Conservation (phyloP, 495 filamentous ascomycete genomes). For the Neurospora sp. region DNA sequence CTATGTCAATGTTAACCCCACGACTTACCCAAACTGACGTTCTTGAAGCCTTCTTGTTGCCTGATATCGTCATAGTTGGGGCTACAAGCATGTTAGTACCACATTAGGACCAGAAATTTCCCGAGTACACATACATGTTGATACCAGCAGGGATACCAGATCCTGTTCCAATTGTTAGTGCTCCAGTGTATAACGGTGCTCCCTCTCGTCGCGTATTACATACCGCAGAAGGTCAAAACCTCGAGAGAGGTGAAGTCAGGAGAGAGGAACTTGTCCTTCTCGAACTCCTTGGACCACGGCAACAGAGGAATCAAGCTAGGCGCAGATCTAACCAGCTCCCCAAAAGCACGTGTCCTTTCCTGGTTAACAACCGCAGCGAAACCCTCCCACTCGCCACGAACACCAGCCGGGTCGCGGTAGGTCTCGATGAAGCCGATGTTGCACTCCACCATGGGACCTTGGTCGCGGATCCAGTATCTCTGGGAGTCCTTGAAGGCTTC, state of each 20-base stretch:
- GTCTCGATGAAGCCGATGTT: constrained; percentile 96
- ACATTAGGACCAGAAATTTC: not conserved
- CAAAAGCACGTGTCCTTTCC: constrained; percentile 86
- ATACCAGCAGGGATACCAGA: constrained; percentile 78
- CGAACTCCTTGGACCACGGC: constrained; percentile 81
- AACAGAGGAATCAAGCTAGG: constrained; percentile 76
- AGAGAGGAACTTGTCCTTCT: constrained; percentile 88
- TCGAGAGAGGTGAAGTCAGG: constrained; percentile 90
- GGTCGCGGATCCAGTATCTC: constrained; percentile 84
- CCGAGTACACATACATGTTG: constrained; percentile 33
- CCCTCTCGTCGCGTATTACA: not conserved
- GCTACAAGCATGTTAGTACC: constrained; percentile 42
- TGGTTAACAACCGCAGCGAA: constrained; percentile 66
- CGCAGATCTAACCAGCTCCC: constrained; percentile 69
- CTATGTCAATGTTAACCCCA: not conserved
- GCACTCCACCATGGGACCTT: constrained; percentile 77
- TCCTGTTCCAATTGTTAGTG: constrained; percentile 17
- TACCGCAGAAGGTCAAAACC: constrained; percentile 44
- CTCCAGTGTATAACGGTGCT: constrained; percentile 42
- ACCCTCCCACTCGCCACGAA: constrained; percentile 95
- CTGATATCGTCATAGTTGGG: constrained; percentile 95
- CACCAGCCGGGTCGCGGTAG: constrained; percentile 86
- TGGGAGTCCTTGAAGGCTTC: constrained; percentile 86
- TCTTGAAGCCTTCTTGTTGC: constrained; percentile 95
- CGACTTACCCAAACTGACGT: constrained; percentile 46